Evolutionary conservation across 148 eudicot genomes (phyloP).

Genomic region (Nepenthes gracilis): DNA sequence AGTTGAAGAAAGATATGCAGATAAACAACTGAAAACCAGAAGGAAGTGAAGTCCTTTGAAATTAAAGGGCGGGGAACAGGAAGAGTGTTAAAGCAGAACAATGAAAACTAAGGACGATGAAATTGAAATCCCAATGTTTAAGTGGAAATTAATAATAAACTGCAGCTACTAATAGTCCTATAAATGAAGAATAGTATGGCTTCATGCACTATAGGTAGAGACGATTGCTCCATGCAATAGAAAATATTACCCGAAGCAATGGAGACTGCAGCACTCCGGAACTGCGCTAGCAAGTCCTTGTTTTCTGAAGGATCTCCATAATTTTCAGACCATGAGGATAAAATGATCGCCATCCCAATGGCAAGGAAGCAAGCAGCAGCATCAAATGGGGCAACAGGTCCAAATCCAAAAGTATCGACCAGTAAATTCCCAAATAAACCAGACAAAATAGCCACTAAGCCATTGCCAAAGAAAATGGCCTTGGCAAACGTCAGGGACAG

Average conservation of each 20-base stretch:
- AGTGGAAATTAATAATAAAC: too few relatives aligned
- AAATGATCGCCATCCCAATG: constrained; percentile 78
- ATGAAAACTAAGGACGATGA: not conserved
- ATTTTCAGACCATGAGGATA: constrained; percentile 87
- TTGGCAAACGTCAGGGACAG: constrained; percentile 91
- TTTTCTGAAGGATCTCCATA: constrained; percentile 92
- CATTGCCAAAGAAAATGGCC: constrained; percentile 95
- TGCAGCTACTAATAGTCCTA: too few relatives aligned
- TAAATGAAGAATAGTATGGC: too few relatives aligned
- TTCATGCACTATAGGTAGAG: too few relatives aligned
- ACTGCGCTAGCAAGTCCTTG: constrained; percentile 88
- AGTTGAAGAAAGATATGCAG: too few relatives aligned
- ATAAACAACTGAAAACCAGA: too few relatives aligned
- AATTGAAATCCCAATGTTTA: too few relatives aligned
- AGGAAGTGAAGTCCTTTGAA: too few relatives aligned
- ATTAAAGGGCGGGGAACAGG: too few relatives aligned
- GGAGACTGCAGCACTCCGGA: constrained; percentile 85
- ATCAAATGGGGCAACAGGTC: constrained; percentile 97
- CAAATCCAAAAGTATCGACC: constrained; percentile 56
- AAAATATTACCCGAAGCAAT: constrained; percentile 76
- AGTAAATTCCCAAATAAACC: constrained; percentile 89
- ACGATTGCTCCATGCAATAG: too few relatives aligned
- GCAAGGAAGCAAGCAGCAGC: constrained; percentile 90
- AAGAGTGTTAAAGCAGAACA: too few relatives aligned
- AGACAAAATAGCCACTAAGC: constrained; percentile 81